Conservation (phyloP, 495 filamentous ascomycete genomes). For the Aspergillus sparsus region DNA sequence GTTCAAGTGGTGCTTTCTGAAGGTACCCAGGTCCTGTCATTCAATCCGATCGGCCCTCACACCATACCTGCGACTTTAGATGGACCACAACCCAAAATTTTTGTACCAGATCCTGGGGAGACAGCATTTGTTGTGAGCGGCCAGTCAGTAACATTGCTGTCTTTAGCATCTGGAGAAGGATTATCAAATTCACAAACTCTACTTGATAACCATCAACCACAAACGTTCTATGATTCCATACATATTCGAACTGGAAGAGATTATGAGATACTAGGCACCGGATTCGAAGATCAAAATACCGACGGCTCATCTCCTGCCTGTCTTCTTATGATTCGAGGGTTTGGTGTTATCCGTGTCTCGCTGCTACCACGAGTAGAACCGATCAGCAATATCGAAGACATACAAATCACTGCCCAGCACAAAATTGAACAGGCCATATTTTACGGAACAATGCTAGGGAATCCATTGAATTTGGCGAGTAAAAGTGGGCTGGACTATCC, state of each 20-base stretch:
- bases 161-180: constrained; percentile 59
- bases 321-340: constrained; percentile 74
- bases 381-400: constrained; percentile 33
- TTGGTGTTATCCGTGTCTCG: constrained; percentile 74
- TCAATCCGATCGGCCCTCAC: constrained; percentile 30
- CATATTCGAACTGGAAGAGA: constrained; percentile 68
- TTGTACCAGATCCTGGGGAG: constrained; percentile 71
- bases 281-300: constrained; percentile 39
- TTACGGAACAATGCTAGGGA: constrained; percentile 76
- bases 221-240: constrained; percentile 80
- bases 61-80: constrained; percentile 29
- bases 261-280: constrained; percentile 49
- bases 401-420: constrained; percentile 69
- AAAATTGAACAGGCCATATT: constrained; percentile 95
- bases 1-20: constrained; percentile 33
- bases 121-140: constrained; percentile 83
- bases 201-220: constrained; percentile 55
- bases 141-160: constrained; percentile 72
- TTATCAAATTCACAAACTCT: constrained; percentile 71
- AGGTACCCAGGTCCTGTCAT: constrained; percentile 33
- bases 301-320: constrained; percentile 58
- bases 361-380: constrained; percentile 35
- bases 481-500: constrained; percentile 63
- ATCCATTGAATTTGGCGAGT: constrained; percentile 75
- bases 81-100: constrained; percentile 63